Evolutionary conservation across 495 filamentous ascomycete species (phyloP).

Genomic region (Daldinia vernicosa): DNA sequence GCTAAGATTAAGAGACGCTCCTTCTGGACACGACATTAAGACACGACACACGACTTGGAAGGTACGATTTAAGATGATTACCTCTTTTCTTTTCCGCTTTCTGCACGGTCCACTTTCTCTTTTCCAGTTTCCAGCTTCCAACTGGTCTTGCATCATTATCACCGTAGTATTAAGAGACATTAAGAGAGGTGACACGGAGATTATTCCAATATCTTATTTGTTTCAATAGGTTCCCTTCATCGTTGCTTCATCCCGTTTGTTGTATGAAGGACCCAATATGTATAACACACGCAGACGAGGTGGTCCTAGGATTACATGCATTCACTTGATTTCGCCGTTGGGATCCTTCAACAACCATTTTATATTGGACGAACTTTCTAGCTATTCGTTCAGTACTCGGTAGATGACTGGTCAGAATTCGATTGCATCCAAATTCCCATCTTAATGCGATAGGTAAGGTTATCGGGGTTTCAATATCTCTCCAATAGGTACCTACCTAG

Average conservation of each 20-base stretch:
- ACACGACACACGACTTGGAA: background rate
- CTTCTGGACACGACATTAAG: constrained; percentile 14
- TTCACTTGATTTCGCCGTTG: constrained; percentile 14
- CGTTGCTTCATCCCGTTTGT: constrained; percentile 13
- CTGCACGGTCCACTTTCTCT: constrained; percentile 35
- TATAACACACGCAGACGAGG: background rate
- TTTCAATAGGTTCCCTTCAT: background rate
- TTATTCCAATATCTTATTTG: constrained; percentile 15
- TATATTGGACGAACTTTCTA: constrained; percentile 27
- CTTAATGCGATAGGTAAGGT: constrained; percentile 19
- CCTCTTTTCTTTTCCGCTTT: constrained; percentile 6
- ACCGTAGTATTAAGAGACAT: constrained; percentile 17
- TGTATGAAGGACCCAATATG: constrained; percentile 11
- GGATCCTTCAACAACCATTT: constrained; percentile 1
- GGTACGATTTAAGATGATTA: constrained; percentile 10
- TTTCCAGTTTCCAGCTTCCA: background rate
- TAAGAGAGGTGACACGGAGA: constrained; percentile 19
- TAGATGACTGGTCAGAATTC: constrained; percentile 30
- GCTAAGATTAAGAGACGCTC: constrained; percentile 1
- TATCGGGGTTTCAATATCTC: constrained; percentile 2
- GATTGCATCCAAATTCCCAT: constrained; percentile 6
- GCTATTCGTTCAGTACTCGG: constrained; percentile 17
- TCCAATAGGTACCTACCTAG: too few relatives aligned
- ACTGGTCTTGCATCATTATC: constrained; percentile 20
- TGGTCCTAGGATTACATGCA: constrained; percentile 32